Evolutionary conservation across 441 rosid species (phyloP).

Genomic region (Euphorbia celastroides): DNA sequence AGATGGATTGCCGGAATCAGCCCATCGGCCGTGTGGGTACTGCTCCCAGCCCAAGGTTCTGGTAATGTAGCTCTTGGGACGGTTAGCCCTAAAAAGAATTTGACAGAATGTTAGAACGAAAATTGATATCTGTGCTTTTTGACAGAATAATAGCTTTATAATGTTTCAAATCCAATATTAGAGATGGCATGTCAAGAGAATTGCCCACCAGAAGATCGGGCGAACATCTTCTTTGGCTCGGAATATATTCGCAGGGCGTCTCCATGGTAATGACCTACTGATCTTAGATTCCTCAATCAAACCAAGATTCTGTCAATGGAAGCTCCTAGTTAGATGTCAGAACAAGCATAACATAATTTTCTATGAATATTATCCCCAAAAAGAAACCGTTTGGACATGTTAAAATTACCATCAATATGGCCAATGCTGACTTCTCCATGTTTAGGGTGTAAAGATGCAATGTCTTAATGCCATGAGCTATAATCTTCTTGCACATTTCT

Average conservation of each 20-base stretch:
- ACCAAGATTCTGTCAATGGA: slow-evolving; percentile 77
- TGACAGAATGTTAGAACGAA: slow-evolving; percentile 13
- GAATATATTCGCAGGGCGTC: slow-evolving; percentile 82
- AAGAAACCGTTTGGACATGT: background rate
- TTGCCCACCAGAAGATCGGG: slow-evolving; percentile 91
- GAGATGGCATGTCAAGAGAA: slow-evolving; percentile 11
- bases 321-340: slow-evolving; percentile 17
- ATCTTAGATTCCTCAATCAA: slow-evolving; percentile 84
- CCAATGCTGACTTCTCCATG: slow-evolving; percentile 95
- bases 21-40: slow-evolving; percentile 90
- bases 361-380: background rate
- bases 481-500: slow-evolving; percentile 86
- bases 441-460: slow-evolving; percentile 88
- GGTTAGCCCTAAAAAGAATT: slow-evolving; percentile 74
- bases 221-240: slow-evolving; percentile 93
- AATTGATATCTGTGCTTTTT: background rate
- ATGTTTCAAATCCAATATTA: background rate
- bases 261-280: slow-evolving; percentile 84
- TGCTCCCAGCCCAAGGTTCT: slow-evolving; percentile 94
- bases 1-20: slow-evolving; percentile 82
- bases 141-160: background rate
- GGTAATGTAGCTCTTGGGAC: slow-evolving; percentile 92
- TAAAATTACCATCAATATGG: slow-evolving; percentile 58
- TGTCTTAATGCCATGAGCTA: slow-evolving; percentile 79
- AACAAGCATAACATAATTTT: background rate